Conservation (phyloP, 2,329 filamentous ascomycete genomes). For the Berkeleyomyces basicola region DNA sequence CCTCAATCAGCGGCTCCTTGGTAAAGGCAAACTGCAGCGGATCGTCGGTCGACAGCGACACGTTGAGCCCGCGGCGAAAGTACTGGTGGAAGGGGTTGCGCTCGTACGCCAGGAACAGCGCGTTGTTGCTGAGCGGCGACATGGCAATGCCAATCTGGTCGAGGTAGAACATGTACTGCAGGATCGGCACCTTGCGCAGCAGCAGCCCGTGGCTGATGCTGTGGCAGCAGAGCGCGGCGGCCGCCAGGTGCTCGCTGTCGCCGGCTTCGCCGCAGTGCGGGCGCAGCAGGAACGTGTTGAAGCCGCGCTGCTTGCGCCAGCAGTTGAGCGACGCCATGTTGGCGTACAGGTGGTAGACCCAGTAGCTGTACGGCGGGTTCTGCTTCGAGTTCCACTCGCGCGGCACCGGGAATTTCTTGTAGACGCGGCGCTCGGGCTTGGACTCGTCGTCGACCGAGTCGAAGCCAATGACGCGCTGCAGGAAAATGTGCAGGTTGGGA, state of each 20-base stretch:
- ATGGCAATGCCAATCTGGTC: constrained; percentile 98
- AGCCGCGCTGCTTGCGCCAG: constrained; percentile 78
- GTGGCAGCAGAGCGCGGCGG: constrained; percentile 80
- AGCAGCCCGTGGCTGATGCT: constrained; percentile 92
- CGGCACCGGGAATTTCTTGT: constrained; percentile 85
- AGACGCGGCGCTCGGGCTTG: constrained; percentile 86
- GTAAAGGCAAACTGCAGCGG: constrained; percentile 96
- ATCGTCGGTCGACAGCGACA: constrained; percentile 91
- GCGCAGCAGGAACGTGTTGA: constrained; percentile 86
- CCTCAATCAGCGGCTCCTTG: constrained; percentile 93
- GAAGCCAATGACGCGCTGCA: constrained; percentile 90
- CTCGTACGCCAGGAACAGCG: constrained; percentile 88
- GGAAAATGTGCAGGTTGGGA: constrained; percentile 83
- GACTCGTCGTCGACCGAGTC: constrained; percentile 98
- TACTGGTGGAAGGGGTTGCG: constrained; percentile 93
- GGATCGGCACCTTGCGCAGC: constrained; percentile 78
- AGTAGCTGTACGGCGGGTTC: constrained; percentile 97
- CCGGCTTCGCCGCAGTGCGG: constrained; percentile 95
- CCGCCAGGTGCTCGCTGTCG: constrained; percentile 88
- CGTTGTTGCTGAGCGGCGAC: constrained; percentile 98
- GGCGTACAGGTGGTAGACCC: constrained; percentile 93
- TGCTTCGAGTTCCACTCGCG: constrained; percentile 79
- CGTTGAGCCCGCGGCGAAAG: constrained; percentile 86
- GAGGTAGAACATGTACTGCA: constrained; percentile 96
- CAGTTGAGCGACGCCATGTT: constrained; percentile 87